A percentile compares a stretch with the other conserved stretches of the same genome.
Evolutionary conservation across 31 red algal species (phyloP).

Genomic region (Odonthalia washingtoniensis): DNA sequence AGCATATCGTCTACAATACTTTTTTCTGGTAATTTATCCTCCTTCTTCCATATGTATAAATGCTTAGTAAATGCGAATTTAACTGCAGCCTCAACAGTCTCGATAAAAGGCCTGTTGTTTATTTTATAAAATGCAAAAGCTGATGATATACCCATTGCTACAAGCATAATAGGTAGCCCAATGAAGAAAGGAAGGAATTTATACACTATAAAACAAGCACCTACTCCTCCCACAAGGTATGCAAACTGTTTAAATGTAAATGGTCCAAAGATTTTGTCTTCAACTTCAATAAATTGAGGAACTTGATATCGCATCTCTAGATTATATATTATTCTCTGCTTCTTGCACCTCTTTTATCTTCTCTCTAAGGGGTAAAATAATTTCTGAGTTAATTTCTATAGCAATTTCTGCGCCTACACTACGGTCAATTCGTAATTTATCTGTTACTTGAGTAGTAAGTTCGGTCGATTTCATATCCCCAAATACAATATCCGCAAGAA

Average conservation of each 20-base stretch:
- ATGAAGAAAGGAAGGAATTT: background rate
- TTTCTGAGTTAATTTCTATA: no score
- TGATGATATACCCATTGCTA: background rate
- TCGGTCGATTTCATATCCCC: no score
- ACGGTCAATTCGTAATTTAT: no score
- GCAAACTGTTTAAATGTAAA: conserved; percentile 9
- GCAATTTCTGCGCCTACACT: no score
- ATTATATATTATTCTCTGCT: conserved; percentile 3
- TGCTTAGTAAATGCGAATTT: background rate
- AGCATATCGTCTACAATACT: conserved; percentile 4
- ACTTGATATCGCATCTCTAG: conserved; percentile 11
- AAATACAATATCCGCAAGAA: no score
- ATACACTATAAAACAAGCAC: background rate
- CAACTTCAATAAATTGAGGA: conserved; percentile 27
- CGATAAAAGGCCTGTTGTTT: conserved; percentile 7
- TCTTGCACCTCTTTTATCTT: no score
- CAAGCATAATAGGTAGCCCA: background rate
- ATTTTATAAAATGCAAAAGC: conserved; percentile 21
- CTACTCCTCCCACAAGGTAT: conserved; percentile 2
- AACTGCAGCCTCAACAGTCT: background rate
- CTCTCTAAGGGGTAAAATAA: no score
- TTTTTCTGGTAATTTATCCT: conserved; percentile 1
- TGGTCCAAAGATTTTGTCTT: conserved; percentile 19
- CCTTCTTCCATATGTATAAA: conserved; percentile 14
- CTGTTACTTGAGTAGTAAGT: no score